Evolutionary conservation across 305 asterid species (phyloP).

Genomic region (Andrographis paniculata): DNA sequence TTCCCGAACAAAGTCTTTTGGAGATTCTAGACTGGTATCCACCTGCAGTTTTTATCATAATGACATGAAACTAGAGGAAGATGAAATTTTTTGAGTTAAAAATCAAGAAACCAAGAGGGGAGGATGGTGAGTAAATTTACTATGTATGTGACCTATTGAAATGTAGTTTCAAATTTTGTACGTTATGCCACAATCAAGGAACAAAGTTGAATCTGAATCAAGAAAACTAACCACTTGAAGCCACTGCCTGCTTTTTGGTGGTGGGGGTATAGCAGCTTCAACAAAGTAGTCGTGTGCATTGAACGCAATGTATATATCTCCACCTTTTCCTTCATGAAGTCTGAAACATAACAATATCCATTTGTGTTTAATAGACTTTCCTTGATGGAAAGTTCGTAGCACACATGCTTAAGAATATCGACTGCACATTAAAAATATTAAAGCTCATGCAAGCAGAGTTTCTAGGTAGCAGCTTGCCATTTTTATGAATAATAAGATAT

Average conservation of each 20-base stretch:
- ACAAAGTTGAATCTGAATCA: conserved; percentile 3
- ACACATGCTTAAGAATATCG: no score
- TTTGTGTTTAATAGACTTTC: no score
- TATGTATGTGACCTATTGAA: background rate
- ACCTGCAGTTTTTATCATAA: conserved; percentile 49
- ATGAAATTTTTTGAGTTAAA: no score
- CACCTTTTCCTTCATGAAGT: conserved; percentile 74
- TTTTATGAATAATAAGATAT: background rate
- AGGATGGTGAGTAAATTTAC: background rate
- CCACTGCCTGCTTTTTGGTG: conserved; percentile 59
- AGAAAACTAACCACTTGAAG: conserved; percentile 74
- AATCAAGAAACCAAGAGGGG: no score
- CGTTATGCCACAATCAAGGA: background rate
- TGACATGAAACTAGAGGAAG: no score
- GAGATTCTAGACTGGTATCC: conserved; percentile 79
- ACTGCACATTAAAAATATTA: no score
- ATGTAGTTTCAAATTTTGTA: background rate
- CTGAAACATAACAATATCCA: no score
- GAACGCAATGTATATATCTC: conserved; percentile 71
- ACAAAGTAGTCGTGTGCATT: conserved; percentile 73
- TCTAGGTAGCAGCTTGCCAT: background rate
- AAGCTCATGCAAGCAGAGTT: conserved; percentile 6
- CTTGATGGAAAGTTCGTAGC: no score
- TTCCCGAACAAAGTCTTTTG: conserved; percentile 50
- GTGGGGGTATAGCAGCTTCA: conserved; percentile 54